Conservation (phyloP, 2,329 filamentous ascomycete species). For the Exutisphaerella laricina region DNA sequence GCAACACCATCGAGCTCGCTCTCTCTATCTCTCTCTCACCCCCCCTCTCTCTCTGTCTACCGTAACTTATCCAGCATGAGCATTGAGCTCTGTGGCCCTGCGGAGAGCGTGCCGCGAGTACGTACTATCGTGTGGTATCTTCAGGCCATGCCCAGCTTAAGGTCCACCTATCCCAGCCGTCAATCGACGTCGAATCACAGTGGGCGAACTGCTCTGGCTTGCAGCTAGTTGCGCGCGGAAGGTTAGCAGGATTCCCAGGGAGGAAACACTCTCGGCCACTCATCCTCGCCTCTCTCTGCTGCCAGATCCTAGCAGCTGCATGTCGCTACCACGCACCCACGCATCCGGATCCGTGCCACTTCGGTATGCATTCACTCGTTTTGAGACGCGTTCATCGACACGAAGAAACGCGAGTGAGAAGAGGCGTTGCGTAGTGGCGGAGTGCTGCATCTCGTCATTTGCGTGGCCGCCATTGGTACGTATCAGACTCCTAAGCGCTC, state of each 20-base stretch:
- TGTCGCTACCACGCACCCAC: slow-evolving; percentile 4
- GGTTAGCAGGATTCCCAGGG: slow-evolving; percentile 10
- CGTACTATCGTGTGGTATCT: background rate
- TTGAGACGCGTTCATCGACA: slow-evolving; percentile 6
- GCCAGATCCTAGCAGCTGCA: slow-evolving; percentile 13
- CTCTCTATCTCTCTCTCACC: no score
- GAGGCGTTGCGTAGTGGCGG: slow-evolving; percentile 8
- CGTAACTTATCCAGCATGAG: no score
- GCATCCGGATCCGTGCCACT: slow-evolving; percentile 3
- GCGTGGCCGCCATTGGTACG: slow-evolving; percentile 13
- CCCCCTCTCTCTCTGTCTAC: no score
- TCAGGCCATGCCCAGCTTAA: slow-evolving; percentile 12
- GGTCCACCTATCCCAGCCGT: slow-evolving; percentile 15
- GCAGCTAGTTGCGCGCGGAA: slow-evolving; percentile 17
- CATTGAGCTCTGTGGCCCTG: no score
- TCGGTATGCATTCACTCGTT: slow-evolving; percentile 6
- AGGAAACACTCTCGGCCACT: slow-evolving; percentile 13
- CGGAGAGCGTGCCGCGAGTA: no score
- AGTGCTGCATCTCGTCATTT: slow-evolving; percentile 11
- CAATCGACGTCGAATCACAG: slow-evolving; percentile 20
- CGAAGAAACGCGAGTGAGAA: no score
- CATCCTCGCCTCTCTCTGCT: slow-evolving; percentile 13
- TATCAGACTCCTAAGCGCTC: slow-evolving; percentile 13
- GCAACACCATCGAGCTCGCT: no score
- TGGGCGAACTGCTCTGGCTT: slow-evolving; percentile 2